These are phyloP conservation scores for Claviceps pazoutovae DNA, from an alignment of 2,329 filamentous ascomycete species.

Conservation along the genomic window DNA sequence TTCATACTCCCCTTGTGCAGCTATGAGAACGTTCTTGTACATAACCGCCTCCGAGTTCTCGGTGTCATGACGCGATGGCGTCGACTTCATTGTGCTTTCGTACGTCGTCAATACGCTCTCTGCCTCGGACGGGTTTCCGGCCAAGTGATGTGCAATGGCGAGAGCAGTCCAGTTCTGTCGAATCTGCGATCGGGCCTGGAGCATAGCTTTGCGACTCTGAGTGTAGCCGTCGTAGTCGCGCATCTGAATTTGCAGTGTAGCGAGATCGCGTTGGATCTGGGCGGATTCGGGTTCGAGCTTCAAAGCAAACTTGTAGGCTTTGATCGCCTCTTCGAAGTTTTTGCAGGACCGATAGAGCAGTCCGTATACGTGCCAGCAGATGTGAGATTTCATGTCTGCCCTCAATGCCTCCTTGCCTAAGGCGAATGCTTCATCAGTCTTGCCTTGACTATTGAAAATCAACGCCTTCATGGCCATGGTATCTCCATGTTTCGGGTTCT, in stretches of 20 bases:
- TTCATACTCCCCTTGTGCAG: conserved; percentile 71
- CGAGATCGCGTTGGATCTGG: conserved; percentile 89
- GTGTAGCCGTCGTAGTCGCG: conserved; percentile 90
- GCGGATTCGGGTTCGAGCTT: conserved; percentile 84
- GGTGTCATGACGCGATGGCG: conserved; percentile 63
- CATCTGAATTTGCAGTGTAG: conserved; percentile 89
- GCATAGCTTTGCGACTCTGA: conserved; percentile 75
- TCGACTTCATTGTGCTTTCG: conserved; percentile 79
- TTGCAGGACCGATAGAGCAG: conserved; percentile 85
- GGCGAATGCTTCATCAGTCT: conserved; percentile 85
- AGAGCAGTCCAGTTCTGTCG: conserved; percentile 97
- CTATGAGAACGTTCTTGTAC: conserved; percentile 93
- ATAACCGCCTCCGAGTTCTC: conserved; percentile 89
- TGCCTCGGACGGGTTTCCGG: conserved; percentile 72
- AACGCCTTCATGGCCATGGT: conserved; percentile 98
- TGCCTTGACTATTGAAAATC: conserved; percentile 84
- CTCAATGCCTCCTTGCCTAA: conserved; percentile 85
- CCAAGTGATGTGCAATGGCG: conserved; percentile 81
- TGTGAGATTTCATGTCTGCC: conserved; percentile 97
- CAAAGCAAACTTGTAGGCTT: conserved; percentile 94
- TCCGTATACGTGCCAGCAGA: conserved; percentile 99
- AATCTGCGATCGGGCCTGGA: conserved; percentile 66
- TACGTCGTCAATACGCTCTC: conserved; percentile 86
- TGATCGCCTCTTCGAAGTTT: conserved; percentile 98
- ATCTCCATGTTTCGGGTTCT: conserved; percentile 91